phyloP scores from a whole-genome alignment of 176 grass and related monocot genomes.

The Rhynchospora tenuis region DNA sequence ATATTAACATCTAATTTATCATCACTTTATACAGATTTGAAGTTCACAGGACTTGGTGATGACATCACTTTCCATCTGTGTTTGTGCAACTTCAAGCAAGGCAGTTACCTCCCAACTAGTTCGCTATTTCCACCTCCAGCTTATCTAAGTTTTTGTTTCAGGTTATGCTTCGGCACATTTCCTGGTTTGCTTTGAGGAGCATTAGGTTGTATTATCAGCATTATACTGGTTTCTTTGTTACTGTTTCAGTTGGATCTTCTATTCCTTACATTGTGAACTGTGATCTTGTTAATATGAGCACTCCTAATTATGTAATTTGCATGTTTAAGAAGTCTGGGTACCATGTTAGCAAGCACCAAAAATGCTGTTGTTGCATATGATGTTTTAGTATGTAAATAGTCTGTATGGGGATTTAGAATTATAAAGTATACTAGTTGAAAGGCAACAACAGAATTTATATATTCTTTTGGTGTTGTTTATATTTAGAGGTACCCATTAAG shows the following conservation, averaged over 20 bases:
- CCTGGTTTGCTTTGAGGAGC: not conserved
- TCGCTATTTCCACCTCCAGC: not conserved
- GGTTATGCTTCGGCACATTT: not conserved
- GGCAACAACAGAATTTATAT: not conserved
- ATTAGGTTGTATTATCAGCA: not conserved
- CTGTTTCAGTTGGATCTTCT: not conserved
- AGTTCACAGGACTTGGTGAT: not conserved
- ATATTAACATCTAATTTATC: not conserved
- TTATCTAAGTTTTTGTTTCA: not conserved
- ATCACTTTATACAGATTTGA: not conserved
- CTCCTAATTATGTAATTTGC: not conserved
- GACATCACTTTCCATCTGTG: not conserved
- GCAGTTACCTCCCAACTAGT: not conserved
- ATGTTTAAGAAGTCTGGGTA: not conserved
- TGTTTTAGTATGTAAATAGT: not conserved
- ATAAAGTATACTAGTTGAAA: not conserved
- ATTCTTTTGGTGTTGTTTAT: no score
- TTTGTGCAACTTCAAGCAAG: conserved; percentile 7
- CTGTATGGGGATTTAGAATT: not conserved
- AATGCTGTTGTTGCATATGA: not conserved
- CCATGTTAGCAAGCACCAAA: not conserved
- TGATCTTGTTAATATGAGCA: not conserved
- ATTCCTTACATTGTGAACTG: not conserved
- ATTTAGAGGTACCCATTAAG: no score
- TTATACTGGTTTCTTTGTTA: not conserved